Evolutionary conservation across 2,329 filamentous ascomycete genomes (phyloP), one percentile per base, ranked within the genome.

Genomic region (Didymella sp.): DNA sequence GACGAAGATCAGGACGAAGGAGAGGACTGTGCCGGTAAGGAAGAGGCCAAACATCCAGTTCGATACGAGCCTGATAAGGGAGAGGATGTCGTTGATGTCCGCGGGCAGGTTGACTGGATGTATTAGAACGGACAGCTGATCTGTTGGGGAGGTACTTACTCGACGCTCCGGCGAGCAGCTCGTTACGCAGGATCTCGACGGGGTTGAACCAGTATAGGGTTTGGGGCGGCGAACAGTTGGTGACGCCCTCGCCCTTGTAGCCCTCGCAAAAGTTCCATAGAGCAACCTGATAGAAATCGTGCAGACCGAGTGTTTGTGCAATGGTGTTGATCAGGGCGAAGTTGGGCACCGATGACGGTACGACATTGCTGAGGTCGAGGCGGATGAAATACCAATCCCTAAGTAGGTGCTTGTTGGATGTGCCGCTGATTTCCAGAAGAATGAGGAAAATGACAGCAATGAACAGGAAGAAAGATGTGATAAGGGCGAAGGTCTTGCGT

Each of bases 201-300:
- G 93, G 93, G 74, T 97, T 92, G 80, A 97, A 97, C 89, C 91
- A 96, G 79, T 91, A 98, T 53, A 93, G 81, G 7, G 82, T 80
- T 67, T 85, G 69, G 0, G 92, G 89, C 6, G 78, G 77, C 7
- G 89, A 92, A 77, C 94, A 98, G 61, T 80, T 78, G 0, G 91
- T 94, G 60, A 95, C 87, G 33, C 90, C 90, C 77, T 88, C 81
- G 66, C 85, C 82, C 53, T 85, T 80, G 76, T 93, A 96, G 19
- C 93, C 93, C 75, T 96, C 91, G 76, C 94, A 98, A 75, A 89
- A 96, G 58, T 88, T 89, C 94, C 94, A 98, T 37, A 97, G 79
- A 6, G 93, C 93, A 25, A 96, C 90, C 69, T 92, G 90, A 77
- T 97, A 97, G 78, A 96, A 97, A 76, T 97, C 94, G 74, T 96